phyloP scores from a whole-genome alignment of 2,329 filamentous ascomycete species.

The Juglanconis oblonga region DNA sequence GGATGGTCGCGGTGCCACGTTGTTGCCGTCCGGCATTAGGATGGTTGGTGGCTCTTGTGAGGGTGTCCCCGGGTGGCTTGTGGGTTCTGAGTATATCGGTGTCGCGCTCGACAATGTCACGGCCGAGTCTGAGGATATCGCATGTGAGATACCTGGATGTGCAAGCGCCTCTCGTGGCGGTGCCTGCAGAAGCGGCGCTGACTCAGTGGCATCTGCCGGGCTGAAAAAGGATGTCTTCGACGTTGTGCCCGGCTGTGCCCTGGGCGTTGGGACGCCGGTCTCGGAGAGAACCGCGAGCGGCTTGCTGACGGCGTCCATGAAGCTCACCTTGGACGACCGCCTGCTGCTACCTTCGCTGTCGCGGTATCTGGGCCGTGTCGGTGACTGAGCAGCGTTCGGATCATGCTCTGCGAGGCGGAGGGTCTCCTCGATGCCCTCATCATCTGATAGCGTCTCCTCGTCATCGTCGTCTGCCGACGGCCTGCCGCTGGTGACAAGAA shows the following conservation, averaged over 20 bases:
- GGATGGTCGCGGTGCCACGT: slow-evolving; percentile 28
- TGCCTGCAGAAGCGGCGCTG: slow-evolving; percentile 39
- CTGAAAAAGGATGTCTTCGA: slow-evolving; percentile 30
- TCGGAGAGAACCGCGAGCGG: slow-evolving; percentile 34
- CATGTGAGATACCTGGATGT: slow-evolving; percentile 34
- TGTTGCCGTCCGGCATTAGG: slow-evolving; percentile 18
- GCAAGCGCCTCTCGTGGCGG: slow-evolving; percentile 38
- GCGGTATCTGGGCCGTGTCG: slow-evolving; percentile 29
- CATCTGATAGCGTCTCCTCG: slow-evolving; percentile 53
- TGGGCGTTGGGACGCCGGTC: slow-evolving; percentile 34
- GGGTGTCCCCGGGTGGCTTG: slow-evolving; percentile 26
- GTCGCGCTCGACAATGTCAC: slow-evolving; percentile 24
- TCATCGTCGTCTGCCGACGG: slow-evolving; percentile 56
- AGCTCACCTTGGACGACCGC: slow-evolving; percentile 47
- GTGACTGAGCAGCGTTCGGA: slow-evolving; percentile 35
- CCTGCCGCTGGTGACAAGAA: slow-evolving; percentile 88
- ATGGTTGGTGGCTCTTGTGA: slow-evolving; percentile 6
- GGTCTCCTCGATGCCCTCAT: slow-evolving; percentile 60
- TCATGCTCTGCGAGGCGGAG: slow-evolving; percentile 59
- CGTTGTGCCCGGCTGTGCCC: slow-evolving; percentile 25
- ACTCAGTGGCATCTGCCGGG: slow-evolving; percentile 28
- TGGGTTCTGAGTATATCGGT: slow-evolving; percentile 28
- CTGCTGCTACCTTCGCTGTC: slow-evolving; percentile 34
- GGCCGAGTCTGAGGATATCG: slow-evolving; percentile 33
- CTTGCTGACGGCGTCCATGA: slow-evolving; percentile 36